phyloP scores from a whole-genome alignment of 225 moss, liverwort and hornwort genomes.

The Polytrichum commune region DNA sequence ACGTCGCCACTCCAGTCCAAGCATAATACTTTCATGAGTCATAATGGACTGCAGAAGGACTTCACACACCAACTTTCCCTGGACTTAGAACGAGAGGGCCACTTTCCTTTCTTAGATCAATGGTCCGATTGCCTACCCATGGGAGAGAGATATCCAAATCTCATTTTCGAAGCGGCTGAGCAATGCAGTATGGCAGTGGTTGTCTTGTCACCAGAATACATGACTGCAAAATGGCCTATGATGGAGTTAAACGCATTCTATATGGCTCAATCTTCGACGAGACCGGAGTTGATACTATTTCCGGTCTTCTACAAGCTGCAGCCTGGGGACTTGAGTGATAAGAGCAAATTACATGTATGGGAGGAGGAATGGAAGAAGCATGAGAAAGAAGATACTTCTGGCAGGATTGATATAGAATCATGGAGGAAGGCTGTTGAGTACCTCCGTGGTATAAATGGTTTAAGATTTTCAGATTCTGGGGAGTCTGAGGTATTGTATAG shows the following conservation, averaged over 20 bases:
- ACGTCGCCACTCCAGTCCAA: too few species aligned
- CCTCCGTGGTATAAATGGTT: slow-evolving; percentile 5
- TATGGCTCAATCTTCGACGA: too few species aligned
- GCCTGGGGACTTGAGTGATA: neutral
- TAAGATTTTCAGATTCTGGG: slow-evolving; percentile 1
- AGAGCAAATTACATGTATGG: neutral
- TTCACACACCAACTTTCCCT: neutral
- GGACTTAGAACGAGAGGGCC: neutral
- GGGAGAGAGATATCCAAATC: neutral
- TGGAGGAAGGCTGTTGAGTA: neutral
- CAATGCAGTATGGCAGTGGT: slow-evolving; percentile 18
- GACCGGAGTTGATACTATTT: neutral
- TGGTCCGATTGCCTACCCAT: slow-evolving; percentile 2
- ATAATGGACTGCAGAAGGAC: neutral
- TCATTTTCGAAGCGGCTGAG: neutral
- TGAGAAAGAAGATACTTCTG: neutral
- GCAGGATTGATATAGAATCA: neutral
- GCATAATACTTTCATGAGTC: slow-evolving; percentile 2
- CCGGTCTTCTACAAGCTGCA: slow-evolving; percentile 6
- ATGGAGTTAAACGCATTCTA: slow-evolving; percentile 4
- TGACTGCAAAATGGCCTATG: slow-evolving; percentile 18
- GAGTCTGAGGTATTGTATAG: slow-evolving; percentile 4
- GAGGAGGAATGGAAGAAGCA: neutral
- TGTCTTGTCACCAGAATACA: slow-evolving; percentile 4
- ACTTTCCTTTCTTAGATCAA: slow-evolving; percentile 13